Base-by-base conservation (phyloP, 352 stramenopile species). In the Globisporangium barbulae region DNA sequence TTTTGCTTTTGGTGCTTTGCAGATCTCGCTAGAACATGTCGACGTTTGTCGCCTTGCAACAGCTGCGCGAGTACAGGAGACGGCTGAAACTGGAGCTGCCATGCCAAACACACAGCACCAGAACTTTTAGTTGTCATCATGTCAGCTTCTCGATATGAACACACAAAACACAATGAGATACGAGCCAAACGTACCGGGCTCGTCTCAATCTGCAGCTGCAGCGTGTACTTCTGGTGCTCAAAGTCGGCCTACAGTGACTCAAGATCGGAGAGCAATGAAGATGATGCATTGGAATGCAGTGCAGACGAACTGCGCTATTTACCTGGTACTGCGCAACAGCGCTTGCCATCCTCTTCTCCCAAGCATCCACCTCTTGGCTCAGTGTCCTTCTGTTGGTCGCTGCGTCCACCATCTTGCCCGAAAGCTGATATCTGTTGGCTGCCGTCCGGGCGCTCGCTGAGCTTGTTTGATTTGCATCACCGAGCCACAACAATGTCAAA, bases 121-220 rank as follows among this genome's bases (percentile, higher is more conserved):
- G 25, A 28, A 28, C 2, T 28, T 28, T 28, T 28, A 28, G 25
- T 41, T 41, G 9, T 3, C 35, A 41, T 41, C 35, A 41, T 3
- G 35, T 17, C 35, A 41, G 35, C 12, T 9, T 41, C 35, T 41
- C 41, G 17, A 47, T 47, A 53, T 2, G 4, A 5, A 10, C 9
- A 53, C 3, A 13, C 3, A 13, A 2, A 35, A 35, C 12, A 33
- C 7, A 2, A 31, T 0, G n/a, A 7, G 6, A 53, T 41, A 8
- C 9, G 5, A n/a, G 25, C 12, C 6, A 56, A 52, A n/a, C 66
- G 6, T 63, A 85, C 80, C 44, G 78, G 77, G 61, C 75, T 65
- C 0, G 76, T 76, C 48, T 87, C 80, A 1, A 89, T 41, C 37
- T 78, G 63, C 10, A 89, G 68, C 57, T 86, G 70, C 10, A 87